Base-by-base conservation (phyloP, 192 early-diverging fungal genomes). In the Podila clonocystis region DNA sequence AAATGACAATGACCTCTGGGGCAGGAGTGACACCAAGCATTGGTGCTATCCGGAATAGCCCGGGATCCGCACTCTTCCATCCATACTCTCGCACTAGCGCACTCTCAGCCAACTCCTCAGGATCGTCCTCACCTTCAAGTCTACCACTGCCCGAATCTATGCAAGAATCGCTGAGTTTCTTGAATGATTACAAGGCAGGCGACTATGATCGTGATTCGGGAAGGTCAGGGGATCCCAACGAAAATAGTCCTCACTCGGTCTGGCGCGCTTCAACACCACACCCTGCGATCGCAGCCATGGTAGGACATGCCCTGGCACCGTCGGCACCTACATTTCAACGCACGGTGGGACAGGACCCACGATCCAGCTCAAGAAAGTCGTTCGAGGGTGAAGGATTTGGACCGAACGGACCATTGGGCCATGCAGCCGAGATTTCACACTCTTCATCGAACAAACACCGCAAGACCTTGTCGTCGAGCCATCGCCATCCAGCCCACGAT, bases 221-320 rank as follows among this genome's bases (percentile, higher is more conserved):
- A 15, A 61, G 62, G 52, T 13, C 58, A 65, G 19, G 26, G 4
- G 64, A 45, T 31, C 9, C 29, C 26, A 48, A 61, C 17, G 75
- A 71, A 5, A 48, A 13, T 15, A n/a, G 13, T 2, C 5, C 65
- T 17, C 75, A 71, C 9, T 80, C 77, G 1, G 64, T 73, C 52
- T 73, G 71, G 70, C 70, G 72, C 52, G 70, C 77, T 4, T 80
- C 77, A 3, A 73, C 70, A 26, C 77, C 70, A 24, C 77, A 80
- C 12, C 77, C 77, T 26, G 77, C 77, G 30, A 80, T 80, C 29
- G 77, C 70, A 9, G 77, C 77, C 19, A 80, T 80, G 77, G 77
- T 80, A 0, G 77, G 70, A 5, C 77, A 80, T 58, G 52, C 71
- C 3, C 62, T 80, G 26, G 45, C 77, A 17, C 77, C 77, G 1